phyloP scores from a whole-genome alignment of 495 filamentous ascomycete genomes.

The Penicillium subrubescens region DNA sequence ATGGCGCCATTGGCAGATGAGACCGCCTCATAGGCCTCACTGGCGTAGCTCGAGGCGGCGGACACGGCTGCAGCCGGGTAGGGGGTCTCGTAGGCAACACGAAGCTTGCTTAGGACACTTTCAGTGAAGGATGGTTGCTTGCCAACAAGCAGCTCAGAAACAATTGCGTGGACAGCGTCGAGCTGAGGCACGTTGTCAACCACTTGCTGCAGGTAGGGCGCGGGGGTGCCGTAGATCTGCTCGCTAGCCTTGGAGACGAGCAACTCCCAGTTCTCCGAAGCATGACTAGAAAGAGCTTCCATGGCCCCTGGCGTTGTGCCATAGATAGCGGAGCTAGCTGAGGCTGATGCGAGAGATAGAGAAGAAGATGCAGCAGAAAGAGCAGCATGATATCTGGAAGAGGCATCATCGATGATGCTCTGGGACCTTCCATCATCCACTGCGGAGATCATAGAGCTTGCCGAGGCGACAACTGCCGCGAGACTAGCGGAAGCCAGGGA shows the following conservation, averaged over 20 bases:
- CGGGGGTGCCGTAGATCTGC: slow-evolving; percentile 72
- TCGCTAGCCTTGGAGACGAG: slow-evolving; percentile 67
- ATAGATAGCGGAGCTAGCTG: slow-evolving; percentile 47
- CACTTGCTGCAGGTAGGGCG: slow-evolving; percentile 61
- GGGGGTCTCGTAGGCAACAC: slow-evolving; percentile 61
- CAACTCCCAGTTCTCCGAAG: slow-evolving; percentile 65
- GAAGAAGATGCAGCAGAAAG: slow-evolving; percentile 51
- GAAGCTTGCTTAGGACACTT: slow-evolving; percentile 71
- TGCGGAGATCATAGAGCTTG: slow-evolving; percentile 46
- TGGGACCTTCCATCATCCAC: slow-evolving; percentile 44
- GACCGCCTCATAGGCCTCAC: slow-evolving; percentile 59
- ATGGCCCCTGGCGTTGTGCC: slow-evolving; percentile 46
- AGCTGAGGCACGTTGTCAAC: slow-evolving; percentile 60
- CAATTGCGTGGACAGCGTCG: slow-evolving; percentile 66
- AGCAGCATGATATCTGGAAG: slow-evolving; percentile 50
- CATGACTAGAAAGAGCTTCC: slow-evolving; percentile 53
- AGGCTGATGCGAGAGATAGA: slow-evolving; percentile 55
- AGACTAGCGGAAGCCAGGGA: slow-evolving; percentile 54
- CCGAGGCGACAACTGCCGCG: slow-evolving; percentile 46
- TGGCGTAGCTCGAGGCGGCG: slow-evolving; percentile 57
- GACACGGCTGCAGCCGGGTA: slow-evolving; percentile 51
- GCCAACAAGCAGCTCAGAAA: slow-evolving; percentile 75
- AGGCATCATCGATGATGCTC: slow-evolving; percentile 48
- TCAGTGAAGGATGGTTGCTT: slow-evolving; percentile 84
- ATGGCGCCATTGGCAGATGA: slow-evolving; percentile 50